Evolutionary conservation across 2,329 filamentous ascomycete species (phyloP), one percentile per base, ranked within the genome.

Genomic region (Lachnellula suecica): DNA sequence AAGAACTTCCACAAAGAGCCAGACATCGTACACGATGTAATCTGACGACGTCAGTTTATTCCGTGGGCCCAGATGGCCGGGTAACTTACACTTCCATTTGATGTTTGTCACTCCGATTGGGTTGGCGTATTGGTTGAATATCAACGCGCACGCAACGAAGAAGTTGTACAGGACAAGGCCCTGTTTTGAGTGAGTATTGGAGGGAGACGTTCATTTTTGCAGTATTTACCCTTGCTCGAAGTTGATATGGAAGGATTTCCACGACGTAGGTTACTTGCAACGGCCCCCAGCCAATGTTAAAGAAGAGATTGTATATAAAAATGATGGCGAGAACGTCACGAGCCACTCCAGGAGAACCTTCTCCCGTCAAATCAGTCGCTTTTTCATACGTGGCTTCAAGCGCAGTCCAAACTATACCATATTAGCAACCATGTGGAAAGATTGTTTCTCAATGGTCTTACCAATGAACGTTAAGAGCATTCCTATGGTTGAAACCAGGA

Each of bases 51-150:
- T n/a, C n/a, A n/a, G n/a, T n/a, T n/a, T n/a, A n/a, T n/a, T n/a
- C n/a, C n/a, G n/a, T n/a, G n/a, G n/a, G n/a, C n/a, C n/a, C n/a
- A n/a, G n/a, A n/a, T n/a, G n/a, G n/a, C n/a, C n/a, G n/a, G n/a
- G n/a, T n/a, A n/a, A n/a, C n/a, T n/a, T n/a, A n/a, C n/a, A 71
- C 45, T 65, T 69, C 70, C 69, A 71, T 11, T 54, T 55, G 38
- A 75, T 73, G 15, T 62, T 64, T 2, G 68, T 56, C 23, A 77
- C 58, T 15, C 70, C 74, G 38, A 78, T 71, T 0, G 75, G 74
- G 55, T 77, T 78, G 48, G 75, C 71, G 44, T 72, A 78, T 1
- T 68, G 71, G 49, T 75, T 77, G 65, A 75, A 73, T 68, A 79
- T 44, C n/a, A 43, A 38, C 15, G 53, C 53, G 1, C n/a, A n/a